Conservation (phyloP, 2,329 filamentous ascomycete species). For the Beauveria australis region DNA sequence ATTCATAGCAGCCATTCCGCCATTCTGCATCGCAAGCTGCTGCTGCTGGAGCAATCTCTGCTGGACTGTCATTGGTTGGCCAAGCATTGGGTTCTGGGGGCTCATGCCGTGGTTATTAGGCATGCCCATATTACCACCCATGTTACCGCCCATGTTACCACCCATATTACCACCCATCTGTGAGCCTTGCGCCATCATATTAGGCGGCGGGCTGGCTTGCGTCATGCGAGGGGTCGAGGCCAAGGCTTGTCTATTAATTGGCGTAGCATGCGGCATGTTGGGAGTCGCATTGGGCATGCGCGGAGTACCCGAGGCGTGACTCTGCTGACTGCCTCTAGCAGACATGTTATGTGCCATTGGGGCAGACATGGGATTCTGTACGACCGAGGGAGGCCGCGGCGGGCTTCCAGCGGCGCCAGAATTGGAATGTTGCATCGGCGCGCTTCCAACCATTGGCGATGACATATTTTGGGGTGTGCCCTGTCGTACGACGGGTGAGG, state of each 20-base stretch:
- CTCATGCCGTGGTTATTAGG: conserved; percentile 41
- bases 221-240: conserved; percentile 52
- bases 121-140: conserved; percentile 39
- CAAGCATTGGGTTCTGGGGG: conserved; percentile 29
- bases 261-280: conserved; percentile 51
- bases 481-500: conserved; percentile 59
- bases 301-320: conserved; percentile 55
- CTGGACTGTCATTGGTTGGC: conserved; percentile 40
- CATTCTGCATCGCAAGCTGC: conserved; percentile 16
- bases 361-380: conserved; percentile 52
- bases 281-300: conserved; percentile 54
- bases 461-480: conserved; percentile 58
- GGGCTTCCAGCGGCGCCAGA: conserved; percentile 64
- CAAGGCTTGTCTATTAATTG: conserved; percentile 44
- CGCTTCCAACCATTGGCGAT: conserved; percentile 55
- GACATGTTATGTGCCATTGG: conserved; percentile 57
- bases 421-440: conserved; percentile 56
- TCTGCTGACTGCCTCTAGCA: conserved; percentile 57
- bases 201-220: conserved; percentile 54
- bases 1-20: conserved; percentile 23
- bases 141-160: conserved; percentile 34
- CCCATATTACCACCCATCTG: conserved; percentile 42
- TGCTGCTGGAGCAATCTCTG: conserved; percentile 36
- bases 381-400: conserved; percentile 56
- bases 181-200: conserved; percentile 49